Evolutionary conservation across 2,329 filamentous ascomycete genomes (phyloP).

Genomic region (Cytospora schulzeri): DNA sequence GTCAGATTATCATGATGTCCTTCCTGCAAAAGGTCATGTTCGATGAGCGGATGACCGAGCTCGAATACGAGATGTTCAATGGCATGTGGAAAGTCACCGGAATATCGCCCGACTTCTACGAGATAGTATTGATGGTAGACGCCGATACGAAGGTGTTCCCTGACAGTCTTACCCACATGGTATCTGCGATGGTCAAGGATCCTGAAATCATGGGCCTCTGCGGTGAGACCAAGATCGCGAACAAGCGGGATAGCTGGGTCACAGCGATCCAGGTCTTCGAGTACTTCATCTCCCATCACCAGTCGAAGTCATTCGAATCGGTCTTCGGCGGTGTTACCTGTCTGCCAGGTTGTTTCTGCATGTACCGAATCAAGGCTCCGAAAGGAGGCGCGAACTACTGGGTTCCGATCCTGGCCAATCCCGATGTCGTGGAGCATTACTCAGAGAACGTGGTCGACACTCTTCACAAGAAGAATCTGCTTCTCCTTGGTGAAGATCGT

Average conservation of each 20-base stretch:
- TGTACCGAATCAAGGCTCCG: constrained; percentile 99
- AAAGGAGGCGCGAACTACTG: constrained; percentile 99
- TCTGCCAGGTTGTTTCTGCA: constrained; percentile 98
- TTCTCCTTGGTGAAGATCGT: constrained; percentile 89
- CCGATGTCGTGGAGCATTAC: constrained; percentile 98
- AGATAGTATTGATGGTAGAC: constrained; percentile 98
- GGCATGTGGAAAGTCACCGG: constrained; percentile 98
- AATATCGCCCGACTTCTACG: constrained; percentile 97
- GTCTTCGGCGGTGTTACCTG: constrained; percentile 99
- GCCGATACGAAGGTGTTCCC: constrained; percentile 99
- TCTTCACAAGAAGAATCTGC: constrained; percentile 93
- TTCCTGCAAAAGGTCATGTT: constrained; percentile 99
- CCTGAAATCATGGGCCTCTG: constrained; percentile 99
- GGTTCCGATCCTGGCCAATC: constrained; percentile 97
- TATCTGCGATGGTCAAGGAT: constrained; percentile 98
- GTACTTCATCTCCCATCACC: constrained; percentile 98
- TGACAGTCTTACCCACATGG: constrained; percentile 97
- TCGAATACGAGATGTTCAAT: constrained; percentile 99
- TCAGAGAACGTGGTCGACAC: constrained; percentile 99
- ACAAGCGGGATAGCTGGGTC: constrained; percentile 93
- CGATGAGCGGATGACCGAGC: constrained; percentile 98
- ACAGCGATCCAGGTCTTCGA: constrained; percentile 99
- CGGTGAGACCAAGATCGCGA: constrained; percentile 99
- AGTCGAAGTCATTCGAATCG: constrained; percentile 96
- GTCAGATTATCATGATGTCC: constrained; percentile 98